Evolutionary conservation across 345 rosid genomes (phyloP).

Genomic region (Camelina sativa): DNA sequence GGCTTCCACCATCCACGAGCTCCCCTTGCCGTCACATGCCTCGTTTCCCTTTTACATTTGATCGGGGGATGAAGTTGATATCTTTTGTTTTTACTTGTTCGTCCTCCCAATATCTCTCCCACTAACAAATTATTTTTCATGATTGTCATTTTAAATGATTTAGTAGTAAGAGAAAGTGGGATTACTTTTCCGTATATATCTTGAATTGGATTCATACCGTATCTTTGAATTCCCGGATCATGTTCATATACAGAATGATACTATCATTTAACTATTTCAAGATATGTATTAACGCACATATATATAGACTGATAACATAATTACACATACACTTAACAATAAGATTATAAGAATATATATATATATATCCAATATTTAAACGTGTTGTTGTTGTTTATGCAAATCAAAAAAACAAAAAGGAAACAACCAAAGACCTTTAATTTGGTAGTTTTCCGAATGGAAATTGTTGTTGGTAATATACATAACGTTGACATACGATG

Average conservation of each 20-base stretch:
- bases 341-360: background rate
- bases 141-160: conserved; percentile 13
- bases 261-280: background rate
- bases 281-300: conserved; percentile 18
- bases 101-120: conserved; percentile 22
- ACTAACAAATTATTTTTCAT: conserved; percentile 29
- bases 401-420: conserved; percentile 3
- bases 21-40: conserved; percentile 32
- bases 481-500: conserved; percentile 19
- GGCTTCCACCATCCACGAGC: conserved; percentile 42
- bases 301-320: background rate
- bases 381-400: conserved; percentile 9
- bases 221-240: conserved; percentile 17
- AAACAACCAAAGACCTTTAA: background rate
- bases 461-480: background rate
- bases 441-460: conserved; percentile 13
- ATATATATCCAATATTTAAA: background rate
- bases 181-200: conserved; percentile 26
- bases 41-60: conserved; percentile 17
- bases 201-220: conserved; percentile 19
- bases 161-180: conserved; percentile 16
- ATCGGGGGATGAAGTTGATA: background rate
- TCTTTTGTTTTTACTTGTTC: conserved; percentile 9
- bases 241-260: background rate
- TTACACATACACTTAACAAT: background rate